Base-by-base conservation (phyloP, 129 eudicot genomes). In the Flaveria brownii region DNA sequence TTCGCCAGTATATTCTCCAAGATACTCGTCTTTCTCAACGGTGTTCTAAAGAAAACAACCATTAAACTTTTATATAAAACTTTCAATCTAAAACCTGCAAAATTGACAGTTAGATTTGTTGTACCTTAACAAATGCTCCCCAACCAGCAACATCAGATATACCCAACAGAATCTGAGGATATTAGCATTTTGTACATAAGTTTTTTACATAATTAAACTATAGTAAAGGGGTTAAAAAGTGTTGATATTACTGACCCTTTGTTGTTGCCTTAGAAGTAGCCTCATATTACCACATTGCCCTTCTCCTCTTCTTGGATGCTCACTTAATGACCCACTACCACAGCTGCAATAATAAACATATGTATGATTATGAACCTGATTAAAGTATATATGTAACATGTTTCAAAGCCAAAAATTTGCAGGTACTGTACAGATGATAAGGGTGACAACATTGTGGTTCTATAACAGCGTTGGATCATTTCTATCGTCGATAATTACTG, bases 1-100 rank as follows among this genome's bases (percentile, higher is more conserved):
- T 80, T 91, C 97, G 39, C 98, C 97, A 0, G 97, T 93, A 76
- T 93, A 93, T 84, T 93, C 98, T 71, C 97, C 97, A 39, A 93
- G 87, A 78, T 80, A 88, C 20, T 90, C 98, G 86, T 91, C 86
- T 78, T 93, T 93, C 65, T 89, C 80, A 30, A 84, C 93, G 28
- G 93, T 39, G 26, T 79, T 86, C 93, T 93, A 6, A 10, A 62
- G 74, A 80, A 61, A 62, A 12, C n/a, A 14, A 9, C 10, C 28
- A 12, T 57, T 41, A 18, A 2, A 10, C 36, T 70, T 17, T 36
- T 71, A 2, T 17, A 2, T 16, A 0, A 17, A 11, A 5, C 16
- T 45, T 51, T 30, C 2, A 61, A 10, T 47, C 22, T 23, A 56
- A 15, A 67, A 69, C 30, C 62, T 54, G 45, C 55, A 51, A 23